A percentile compares a stretch with the other conserved stretches of the same genome.
Conservation (phyloP, 352 stramenopile genomes). For the Pythium phragmitis region DNA sequence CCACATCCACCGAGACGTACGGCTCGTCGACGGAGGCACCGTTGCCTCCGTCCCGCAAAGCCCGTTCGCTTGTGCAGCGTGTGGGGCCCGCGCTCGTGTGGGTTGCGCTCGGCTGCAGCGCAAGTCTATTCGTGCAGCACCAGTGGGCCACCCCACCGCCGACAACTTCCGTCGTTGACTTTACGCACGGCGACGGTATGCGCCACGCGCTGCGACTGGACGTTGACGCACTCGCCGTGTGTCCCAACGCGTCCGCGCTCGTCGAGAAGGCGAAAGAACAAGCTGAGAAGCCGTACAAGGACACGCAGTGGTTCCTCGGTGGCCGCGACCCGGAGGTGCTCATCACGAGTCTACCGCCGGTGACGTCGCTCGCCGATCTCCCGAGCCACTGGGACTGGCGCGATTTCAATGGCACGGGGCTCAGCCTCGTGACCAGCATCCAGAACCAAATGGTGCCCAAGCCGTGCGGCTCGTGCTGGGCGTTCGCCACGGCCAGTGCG, state of each 20-base stretch:
- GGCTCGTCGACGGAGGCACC: not conserved
- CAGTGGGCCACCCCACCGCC: slow-evolving; percentile 2
- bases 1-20: not conserved
- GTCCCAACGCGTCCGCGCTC: slow-evolving; percentile 28
- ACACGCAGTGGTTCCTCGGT: slow-evolving; percentile 57
- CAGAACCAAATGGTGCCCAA: slow-evolving; percentile 82
- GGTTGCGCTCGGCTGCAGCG: slow-evolving; percentile 48
- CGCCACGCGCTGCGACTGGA: slow-evolving; percentile 54
- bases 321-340: slow-evolving; percentile 60
- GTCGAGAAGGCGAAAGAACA: slow-evolving; percentile 18
- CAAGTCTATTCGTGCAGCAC: slow-evolving; percentile 36
- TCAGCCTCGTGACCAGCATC: slow-evolving; percentile 68
- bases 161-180: slow-evolving; percentile 31
- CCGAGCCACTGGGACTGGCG: slow-evolving; percentile 77
- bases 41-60: slow-evolving; percentile 23
- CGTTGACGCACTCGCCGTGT: slow-evolving; percentile 51
- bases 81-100: slow-evolving; percentile 42
- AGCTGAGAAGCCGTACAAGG: slow-evolving; percentile 34
- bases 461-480: slow-evolving; percentile 77
- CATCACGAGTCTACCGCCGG: slow-evolving; percentile 40
- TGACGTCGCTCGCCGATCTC: slow-evolving; percentile 56
- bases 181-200: slow-evolving; percentile 38
- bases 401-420: slow-evolving; percentile 75
- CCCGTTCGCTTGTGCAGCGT: slow-evolving; percentile 25
- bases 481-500: slow-evolving; percentile 65